Base-by-base conservation (phyloP, 208 protist species). In the Leishmania tarentolae region DNA sequence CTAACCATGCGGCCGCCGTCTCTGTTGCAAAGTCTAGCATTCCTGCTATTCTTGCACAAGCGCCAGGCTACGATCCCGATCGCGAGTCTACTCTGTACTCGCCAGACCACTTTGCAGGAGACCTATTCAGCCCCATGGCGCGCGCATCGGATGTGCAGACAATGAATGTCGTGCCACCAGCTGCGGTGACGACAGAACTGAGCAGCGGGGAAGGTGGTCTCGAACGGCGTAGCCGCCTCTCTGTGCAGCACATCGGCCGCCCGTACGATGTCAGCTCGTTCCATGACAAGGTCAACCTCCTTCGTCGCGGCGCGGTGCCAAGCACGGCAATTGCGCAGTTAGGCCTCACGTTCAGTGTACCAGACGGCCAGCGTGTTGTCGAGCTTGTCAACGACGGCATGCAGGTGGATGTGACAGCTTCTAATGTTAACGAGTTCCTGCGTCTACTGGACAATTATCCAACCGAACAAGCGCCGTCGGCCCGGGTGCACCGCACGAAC, bases 351-450 rank as follows among this genome's bases (percentile, higher is more conserved):
- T 96, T 96, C 87, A 90, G 89, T 83, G 66, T 92, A 19, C 91
- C 91, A 0, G 89, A 90, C 65, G 88, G 85, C n/a, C 85, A 86
- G 31, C 86, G 87, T 17, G 82, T 96, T 53, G 86, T 96, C 31
- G 89, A 94, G 78, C 83, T 96, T 13, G 83, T 96, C 78, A 88
- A 88, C 59, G 89, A 94, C 72, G 92, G 92, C 82, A 88, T 92
- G 76, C 88, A 94, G 84, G 88, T 94, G 28, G 80, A 79, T 44
- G 92, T 96, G 21, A 92, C 90, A 24, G 80, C 88, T 17, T 87
- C 91, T 42, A 96, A 96, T 78, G 88, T 89, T 8, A 13, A 57
- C n/a, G 91, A 93, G 71, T 96, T 96, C 69, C 83, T 96, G 59
- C 86, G 87, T 13, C 86, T 96, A 6, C n/a, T 96, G 13, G 87